A percentile compares a stretch with the other conserved stretches of the same genome.
These are phyloP conservation scores for Alternaria arbusti DNA, from an alignment of 2,329 filamentous ascomycete species.

Conservation along the genomic window DNA sequence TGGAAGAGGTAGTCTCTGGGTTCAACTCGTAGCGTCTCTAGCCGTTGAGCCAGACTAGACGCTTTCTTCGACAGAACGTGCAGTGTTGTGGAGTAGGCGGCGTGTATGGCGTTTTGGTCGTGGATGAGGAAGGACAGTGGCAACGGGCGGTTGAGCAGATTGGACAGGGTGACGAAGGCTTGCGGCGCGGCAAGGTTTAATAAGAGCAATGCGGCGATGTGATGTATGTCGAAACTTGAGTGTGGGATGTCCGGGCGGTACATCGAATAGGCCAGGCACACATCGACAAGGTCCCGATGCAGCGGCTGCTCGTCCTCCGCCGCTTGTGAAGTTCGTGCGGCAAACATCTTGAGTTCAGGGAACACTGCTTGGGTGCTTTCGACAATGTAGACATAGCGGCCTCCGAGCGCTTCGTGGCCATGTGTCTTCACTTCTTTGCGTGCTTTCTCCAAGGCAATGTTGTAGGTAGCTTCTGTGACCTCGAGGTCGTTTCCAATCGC, in stretches of 20 bases:
- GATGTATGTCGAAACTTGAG: slow-evolving; percentile 71
- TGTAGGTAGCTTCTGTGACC: slow-evolving; percentile 70
- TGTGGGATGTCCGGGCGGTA: slow-evolving; percentile 85
- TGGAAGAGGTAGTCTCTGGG: slow-evolving; percentile 61
- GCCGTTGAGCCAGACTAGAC: slow-evolving; percentile 67
- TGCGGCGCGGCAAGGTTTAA: slow-evolving; percentile 71
- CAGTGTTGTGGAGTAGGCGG: slow-evolving; percentile 72
- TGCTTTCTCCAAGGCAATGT: slow-evolving; percentile 72
- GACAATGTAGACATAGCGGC: slow-evolving; percentile 35
- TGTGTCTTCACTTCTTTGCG: slow-evolving; percentile 64
- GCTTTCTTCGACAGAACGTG: slow-evolving; percentile 71
- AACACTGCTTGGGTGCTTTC: slow-evolving; percentile 71
- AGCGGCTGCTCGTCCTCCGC: slow-evolving; percentile 64
- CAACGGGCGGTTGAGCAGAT: slow-evolving; percentile 76
- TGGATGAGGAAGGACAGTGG: slow-evolving; percentile 77
- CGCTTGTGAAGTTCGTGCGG: slow-evolving; percentile 46
- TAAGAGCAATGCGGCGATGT: slow-evolving; percentile 74
- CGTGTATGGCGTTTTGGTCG: slow-evolving; percentile 71
- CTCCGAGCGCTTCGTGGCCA: slow-evolving; percentile 49
- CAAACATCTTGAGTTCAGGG: slow-evolving; percentile 75
- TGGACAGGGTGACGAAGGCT: slow-evolving; percentile 75
- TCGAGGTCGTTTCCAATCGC: slow-evolving; percentile 78
- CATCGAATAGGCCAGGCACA: slow-evolving; percentile 80
- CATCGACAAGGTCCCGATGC: slow-evolving; percentile 71
- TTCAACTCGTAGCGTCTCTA: slow-evolving; percentile 53